phyloP scores from a whole-genome alignment of 352 stramenopile species.

The Phytophthora sojae region DNA sequence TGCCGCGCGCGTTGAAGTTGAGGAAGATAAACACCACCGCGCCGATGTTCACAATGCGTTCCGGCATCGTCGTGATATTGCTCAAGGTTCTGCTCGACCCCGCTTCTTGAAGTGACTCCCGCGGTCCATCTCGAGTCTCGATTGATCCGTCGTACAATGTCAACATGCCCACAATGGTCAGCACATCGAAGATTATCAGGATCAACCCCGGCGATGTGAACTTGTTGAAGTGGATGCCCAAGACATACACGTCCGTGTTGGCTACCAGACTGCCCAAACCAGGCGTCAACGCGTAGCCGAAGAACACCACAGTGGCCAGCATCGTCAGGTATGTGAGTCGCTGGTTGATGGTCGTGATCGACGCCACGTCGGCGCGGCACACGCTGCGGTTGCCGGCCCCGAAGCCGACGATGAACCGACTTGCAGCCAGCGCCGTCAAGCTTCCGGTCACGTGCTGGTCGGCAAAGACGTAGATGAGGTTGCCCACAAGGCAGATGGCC shows the following conservation, averaged over 20 bases:
- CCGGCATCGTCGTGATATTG: constrained; percentile 51
- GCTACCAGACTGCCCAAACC: constrained; percentile 66
- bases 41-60: constrained; percentile 69
- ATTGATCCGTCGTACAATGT: constrained; percentile 64
- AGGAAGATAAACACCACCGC: constrained; percentile 75
- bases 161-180: constrained; percentile 68
- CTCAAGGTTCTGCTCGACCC: constrained; percentile 50
- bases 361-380: constrained; percentile 71
- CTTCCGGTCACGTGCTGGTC: constrained; percentile 66
- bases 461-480: constrained; percentile 74
- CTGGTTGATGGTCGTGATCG: constrained; percentile 74
- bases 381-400: constrained; percentile 77
- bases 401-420: constrained; percentile 78
- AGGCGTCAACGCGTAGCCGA: constrained; percentile 76
- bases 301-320: constrained; percentile 73
- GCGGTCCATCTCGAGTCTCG: constrained; percentile 52
- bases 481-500: constrained; percentile 65
- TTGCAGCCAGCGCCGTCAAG: constrained; percentile 53
- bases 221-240: constrained; percentile 73
- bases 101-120: constrained; percentile 41
- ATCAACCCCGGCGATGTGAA: constrained; percentile 71
- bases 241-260: constrained; percentile 52
- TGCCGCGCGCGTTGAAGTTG: constrained; percentile 76
- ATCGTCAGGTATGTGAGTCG: constrained; percentile 76
- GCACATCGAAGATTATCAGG: constrained; percentile 57